Percentiles rank a stretch among this genome's conserved stretches.
Evolutionary conservation across 768 basidiomycete genomes (phyloP).

Genomic region (Auricularia cornea): DNA sequence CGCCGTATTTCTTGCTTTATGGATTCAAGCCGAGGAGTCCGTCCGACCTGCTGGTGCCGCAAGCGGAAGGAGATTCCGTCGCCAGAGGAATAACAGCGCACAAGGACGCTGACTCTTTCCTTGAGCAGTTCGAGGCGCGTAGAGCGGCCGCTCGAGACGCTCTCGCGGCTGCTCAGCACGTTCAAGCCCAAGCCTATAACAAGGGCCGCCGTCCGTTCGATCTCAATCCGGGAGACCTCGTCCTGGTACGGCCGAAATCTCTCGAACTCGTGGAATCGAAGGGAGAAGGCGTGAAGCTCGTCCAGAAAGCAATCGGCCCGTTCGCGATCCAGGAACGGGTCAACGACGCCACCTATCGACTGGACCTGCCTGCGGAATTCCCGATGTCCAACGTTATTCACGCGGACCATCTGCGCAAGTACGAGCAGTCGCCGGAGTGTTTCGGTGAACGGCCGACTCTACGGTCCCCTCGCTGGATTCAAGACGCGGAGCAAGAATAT

Average conservation of each 20-base stretch:
- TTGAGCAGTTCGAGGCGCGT: constrained; percentile 22
- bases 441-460: constrained; percentile 18
- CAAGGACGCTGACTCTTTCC: constrained; percentile 8
- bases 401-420: constrained; percentile 15
- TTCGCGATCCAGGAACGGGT: constrained; percentile 17
- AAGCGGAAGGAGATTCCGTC: constrained; percentile 22
- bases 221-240: constrained; percentile 17
- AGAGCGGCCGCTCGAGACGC: constrained; percentile 11
- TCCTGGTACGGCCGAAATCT: constrained; percentile 20
- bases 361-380: no score
- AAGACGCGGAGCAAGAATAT: no score
- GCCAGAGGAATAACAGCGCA: no score
- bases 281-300: constrained; percentile 16
- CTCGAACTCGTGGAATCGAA: constrained; percentile 16
- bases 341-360: background rate
- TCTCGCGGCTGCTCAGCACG: constrained; percentile 12
- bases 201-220: constrained; percentile 9
- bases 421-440: constrained; percentile 10
- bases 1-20: no score
- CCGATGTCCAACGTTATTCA: constrained; percentile 13
- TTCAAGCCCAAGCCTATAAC: constrained; percentile 17
- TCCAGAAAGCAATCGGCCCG: constrained; percentile 14
- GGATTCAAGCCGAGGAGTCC: no score
- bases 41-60: constrained; percentile 10
- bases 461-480: no score